Evolutionary conservation across 306 rosid species (phyloP).

Genomic region (Vachellia collinsii): DNA sequence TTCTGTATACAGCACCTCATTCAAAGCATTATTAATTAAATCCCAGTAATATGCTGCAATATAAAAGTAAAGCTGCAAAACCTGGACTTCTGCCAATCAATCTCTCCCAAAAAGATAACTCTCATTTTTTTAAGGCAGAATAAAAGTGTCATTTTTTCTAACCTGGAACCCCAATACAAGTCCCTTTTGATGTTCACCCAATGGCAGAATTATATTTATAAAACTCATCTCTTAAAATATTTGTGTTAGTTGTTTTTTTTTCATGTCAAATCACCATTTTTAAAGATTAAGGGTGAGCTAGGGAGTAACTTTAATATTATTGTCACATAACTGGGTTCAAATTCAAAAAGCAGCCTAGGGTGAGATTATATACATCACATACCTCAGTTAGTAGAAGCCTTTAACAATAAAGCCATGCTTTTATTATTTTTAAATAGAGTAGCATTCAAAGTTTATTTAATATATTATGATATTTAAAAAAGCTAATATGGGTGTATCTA

Average conservation of each 20-base stretch:
- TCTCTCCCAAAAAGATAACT: slow-evolving; percentile 47
- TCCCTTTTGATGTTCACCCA: slow-evolving; percentile 42
- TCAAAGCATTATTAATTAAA: slow-evolving; percentile 79
- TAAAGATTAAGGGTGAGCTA: neutral
- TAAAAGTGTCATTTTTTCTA: slow-evolving; percentile 38
- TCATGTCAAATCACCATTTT: too few relatives aligned
- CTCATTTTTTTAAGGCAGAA: slow-evolving; percentile 25
- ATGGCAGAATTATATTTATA: neutral
- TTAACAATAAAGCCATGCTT: too few relatives aligned
- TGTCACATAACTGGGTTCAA: too few relatives aligned
- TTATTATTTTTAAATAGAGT: neutral
- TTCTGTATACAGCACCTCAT: slow-evolving; percentile 55
- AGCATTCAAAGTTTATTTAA: neutral
- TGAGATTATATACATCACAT: too few relatives aligned
- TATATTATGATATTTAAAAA: neutral
- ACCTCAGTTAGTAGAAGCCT: too few relatives aligned
- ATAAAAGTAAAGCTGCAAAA: slow-evolving; percentile 47
- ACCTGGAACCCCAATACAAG: slow-evolving; percentile 82
- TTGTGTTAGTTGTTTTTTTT: too few relatives aligned
- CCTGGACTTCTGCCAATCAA: slow-evolving; percentile 66
- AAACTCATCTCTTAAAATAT: neutral
- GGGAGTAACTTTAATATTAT: too few relatives aligned
- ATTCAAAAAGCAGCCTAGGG: too few relatives aligned
- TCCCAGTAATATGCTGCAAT: slow-evolving; percentile 54
- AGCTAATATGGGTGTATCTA: too few relatives aligned